Base-by-base conservation (phyloP, 106 monocot species). In the Acorus gramineus region DNA sequence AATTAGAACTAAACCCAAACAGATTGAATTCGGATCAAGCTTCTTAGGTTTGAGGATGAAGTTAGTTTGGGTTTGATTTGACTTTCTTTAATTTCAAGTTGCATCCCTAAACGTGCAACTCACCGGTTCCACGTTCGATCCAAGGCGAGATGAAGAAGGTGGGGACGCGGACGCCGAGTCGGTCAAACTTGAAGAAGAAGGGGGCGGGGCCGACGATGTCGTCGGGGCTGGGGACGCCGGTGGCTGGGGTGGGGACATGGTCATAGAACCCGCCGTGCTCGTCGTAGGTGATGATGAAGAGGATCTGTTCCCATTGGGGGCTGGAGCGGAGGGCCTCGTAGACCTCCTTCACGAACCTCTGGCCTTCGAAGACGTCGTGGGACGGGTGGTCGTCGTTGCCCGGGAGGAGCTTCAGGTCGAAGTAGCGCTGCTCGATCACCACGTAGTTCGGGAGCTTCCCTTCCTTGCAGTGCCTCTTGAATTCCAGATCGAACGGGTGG, bases 251-350 rank as follows among this genome's bases (percentile, higher is more conserved):
- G 3, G 86, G 82, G 6, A 95, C 90, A 63, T 95, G 95, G 63
- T 95, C 95, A 57, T 70, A 95, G 82, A 95, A 95, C 2, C 95
- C 95, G 3, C 90, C 95, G 53, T 95, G 95, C 68, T 95, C 90
- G 62, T 95, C 95, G 61, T 90, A 95, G 65, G 76, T 86, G 69
- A 90, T 73, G 57, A 95, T 51, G 58, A 95, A 75, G 53, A 95
- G 53, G 45, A 87, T 80, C 74, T 95, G 76, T 14, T 95, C 78
- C 95, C 95, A 95, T 70, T 90, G 90, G 0, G 87, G 95, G 59
- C 87, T 80, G 7, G 87, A 87, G 5, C 94, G 68, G 48, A 95
- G 76, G 5, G 94, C 90, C 76, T 95, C 90, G 69, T 95, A 95
- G 42, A 95, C 84, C 63, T 84, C 84, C 73, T 90, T 90, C 6